Conservation (phyloP, 1,284 basidiomycete genomes). For the Golubevia pallescens region DNA sequence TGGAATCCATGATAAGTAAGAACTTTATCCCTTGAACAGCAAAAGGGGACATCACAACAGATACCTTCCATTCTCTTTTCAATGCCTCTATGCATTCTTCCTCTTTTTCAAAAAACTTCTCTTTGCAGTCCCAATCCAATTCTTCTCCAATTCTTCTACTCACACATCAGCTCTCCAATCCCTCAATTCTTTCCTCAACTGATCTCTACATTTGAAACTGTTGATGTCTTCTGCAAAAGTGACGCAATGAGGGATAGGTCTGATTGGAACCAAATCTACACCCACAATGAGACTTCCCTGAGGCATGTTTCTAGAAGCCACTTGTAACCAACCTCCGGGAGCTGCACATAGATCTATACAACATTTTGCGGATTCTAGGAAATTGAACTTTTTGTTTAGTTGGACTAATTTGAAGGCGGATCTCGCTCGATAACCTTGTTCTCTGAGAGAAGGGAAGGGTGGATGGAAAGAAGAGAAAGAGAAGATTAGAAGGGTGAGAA, state of each 20-base stretch:
- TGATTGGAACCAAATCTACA: conserved; percentile 63
- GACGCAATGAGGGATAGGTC: conserved; percentile 61
- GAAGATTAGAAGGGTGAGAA: not conserved
- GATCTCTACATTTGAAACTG: conserved; percentile 60
- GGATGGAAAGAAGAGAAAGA: not conserved
- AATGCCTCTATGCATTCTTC: not conserved
- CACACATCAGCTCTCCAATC: conserved; percentile 62
- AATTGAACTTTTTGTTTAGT: conserved; percentile 63
- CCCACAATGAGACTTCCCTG: conserved; percentile 60
- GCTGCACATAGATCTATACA: conserved; percentile 64
- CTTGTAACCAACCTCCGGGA: conserved; percentile 64
- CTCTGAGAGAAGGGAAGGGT: conserved; percentile 8
- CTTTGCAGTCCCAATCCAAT: too few relatives aligned
- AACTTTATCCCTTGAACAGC: too few relatives aligned
- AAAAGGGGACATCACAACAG: too few relatives aligned
- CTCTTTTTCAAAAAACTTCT: too few relatives aligned
- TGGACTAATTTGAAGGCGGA: conserved; percentile 64
- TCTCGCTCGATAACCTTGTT: conserved; percentile 63
- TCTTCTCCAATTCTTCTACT: not conserved
- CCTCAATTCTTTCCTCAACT: conserved; percentile 55
- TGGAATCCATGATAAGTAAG: not conserved
- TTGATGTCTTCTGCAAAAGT: conserved; percentile 65
- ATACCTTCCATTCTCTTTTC: not conserved
- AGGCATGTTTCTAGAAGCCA: conserved; percentile 62
- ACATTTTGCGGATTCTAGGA: conserved; percentile 60